Evolutionary conservation across 2,329 filamentous ascomycete species (phyloP), one percentile per base, ranked within the genome.

Genomic region (Hypoxylon sp.): DNA sequence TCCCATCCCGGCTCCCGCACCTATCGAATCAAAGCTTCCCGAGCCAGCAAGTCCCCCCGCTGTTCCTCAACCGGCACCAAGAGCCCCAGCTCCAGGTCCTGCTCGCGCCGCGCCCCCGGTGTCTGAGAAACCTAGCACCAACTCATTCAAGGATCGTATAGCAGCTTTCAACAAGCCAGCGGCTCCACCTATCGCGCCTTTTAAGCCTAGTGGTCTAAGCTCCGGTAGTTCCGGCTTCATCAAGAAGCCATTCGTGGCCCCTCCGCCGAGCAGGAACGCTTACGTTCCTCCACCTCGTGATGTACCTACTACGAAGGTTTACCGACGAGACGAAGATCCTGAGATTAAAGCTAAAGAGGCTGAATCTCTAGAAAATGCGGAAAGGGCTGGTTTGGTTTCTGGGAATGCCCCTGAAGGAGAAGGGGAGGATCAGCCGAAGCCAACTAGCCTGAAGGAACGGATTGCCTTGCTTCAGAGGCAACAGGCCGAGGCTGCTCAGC

Each of bases 191-290:
- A 78, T 94, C 53, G 83, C 91, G n/a, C 94, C 94, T 1, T 93
- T 95, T 75, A 96, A 96, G 69, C 90, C 91, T 13, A 79, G 81
- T 52, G 84, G 84, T 2, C 73, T 87, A 17, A 73, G 79, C 49
- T 75, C 80, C 20, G 79, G 82, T 51, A 76, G 81, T 36, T 79
- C 80, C 57, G 80, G 80, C 43, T 97, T 97, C 67, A 86, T 99
- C 72, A 97, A 93, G 79, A 97, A 97, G 73, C 91, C 93, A 0
- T 99, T 97, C 65, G 92, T 99, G 48, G 90, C 94, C 3, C 91
- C 94, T 41, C 94, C 94, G 12, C 94, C 94, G 0, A 96, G 91
- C 71, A 88, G 91, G 61, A 88, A 97, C 75, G 89, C 93, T 16
- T 99, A 90, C 66, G 81, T 99, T 7, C 90, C 94, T 16, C 86